These are phyloP conservation scores for Boletus vinaceobasis DNA, from an alignment of 768 basidiomycete genomes.

Conservation along the genomic window DNA sequence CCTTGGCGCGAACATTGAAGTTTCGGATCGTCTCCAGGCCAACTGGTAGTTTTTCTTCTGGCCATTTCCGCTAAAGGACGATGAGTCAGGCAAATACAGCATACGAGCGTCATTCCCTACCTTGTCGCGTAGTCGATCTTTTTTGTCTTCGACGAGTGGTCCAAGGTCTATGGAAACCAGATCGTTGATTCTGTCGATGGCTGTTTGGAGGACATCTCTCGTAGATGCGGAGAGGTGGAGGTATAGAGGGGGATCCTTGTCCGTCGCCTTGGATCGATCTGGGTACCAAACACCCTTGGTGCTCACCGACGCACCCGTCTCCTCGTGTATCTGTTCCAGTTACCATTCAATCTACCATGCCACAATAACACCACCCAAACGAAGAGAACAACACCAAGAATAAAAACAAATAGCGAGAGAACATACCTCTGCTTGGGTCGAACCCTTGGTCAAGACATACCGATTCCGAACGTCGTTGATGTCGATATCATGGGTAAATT, in stretches of 20 bases:
- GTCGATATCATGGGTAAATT: conserved; percentile 88
- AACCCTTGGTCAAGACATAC: conserved; percentile 90
- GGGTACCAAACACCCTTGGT: conserved; percentile 98
- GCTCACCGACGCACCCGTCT: conserved; percentile 88
- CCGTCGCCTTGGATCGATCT: conserved; percentile 84
- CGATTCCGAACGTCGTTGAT: conserved; percentile 96
- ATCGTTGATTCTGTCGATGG: conserved; percentile 71
- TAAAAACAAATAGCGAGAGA: background rate
- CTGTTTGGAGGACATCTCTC: conserved; percentile 61
- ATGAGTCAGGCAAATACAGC: conserved; percentile 6
- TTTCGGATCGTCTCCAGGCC: conserved; percentile 88
- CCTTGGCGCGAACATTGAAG: conserved; percentile 97
- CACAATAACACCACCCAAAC: background rate
- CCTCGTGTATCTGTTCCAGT: conserved; percentile 75
- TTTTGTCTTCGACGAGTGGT: conserved; percentile 77
- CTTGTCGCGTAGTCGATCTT: conserved; percentile 62
- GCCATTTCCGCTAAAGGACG: conserved; percentile 81
- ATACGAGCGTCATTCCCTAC: conserved; percentile 32
- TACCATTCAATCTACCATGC: background rate
- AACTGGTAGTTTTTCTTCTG: conserved; percentile 91
- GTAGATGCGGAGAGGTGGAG: conserved; percentile 84
- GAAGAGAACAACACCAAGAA: background rate
- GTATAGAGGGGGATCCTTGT: conserved; percentile 91
- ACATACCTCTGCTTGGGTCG: conserved; percentile 86
- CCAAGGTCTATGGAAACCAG: conserved; percentile 73